Conservation (phyloP, 257 asterid genomes). For the Knoxia roxburghii region DNA sequence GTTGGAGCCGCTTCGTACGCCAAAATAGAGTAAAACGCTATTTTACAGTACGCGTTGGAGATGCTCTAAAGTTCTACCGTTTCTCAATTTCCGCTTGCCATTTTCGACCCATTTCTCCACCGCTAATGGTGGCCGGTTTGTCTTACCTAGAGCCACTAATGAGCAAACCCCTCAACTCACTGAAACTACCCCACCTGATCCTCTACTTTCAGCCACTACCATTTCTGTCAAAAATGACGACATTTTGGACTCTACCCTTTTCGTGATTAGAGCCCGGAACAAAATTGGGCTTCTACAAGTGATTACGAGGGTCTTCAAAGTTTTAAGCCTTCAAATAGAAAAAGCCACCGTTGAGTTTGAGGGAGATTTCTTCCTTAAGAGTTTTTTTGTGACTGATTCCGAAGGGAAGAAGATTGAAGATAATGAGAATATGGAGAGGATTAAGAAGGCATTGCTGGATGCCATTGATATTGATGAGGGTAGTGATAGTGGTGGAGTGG, state of each 20-base stretch:
- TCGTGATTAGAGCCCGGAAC: constrained; percentile 31
- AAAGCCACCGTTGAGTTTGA: constrained; percentile 39
- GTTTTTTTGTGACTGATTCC: constrained; percentile 29
- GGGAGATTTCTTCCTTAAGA: constrained; percentile 32
- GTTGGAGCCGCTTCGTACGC: too few species aligned
- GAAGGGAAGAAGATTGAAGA: constrained; percentile 35
- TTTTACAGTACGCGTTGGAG: too few species aligned
- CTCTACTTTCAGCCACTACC: constrained; percentile 10
- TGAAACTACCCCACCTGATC: constrained; percentile 1
- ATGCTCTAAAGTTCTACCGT: constrained; percentile 7
- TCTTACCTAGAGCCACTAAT: constrained; percentile 19
- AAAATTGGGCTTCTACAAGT: constrained; percentile 40
- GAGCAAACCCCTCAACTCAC: constrained; percentile 7
- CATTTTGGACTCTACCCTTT: constrained; percentile 32
- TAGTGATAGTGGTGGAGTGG: constrained; percentile 5
- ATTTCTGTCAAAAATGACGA: constrained; percentile 27
- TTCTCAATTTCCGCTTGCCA: constrained; percentile 12
- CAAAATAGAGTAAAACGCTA: too few species aligned
- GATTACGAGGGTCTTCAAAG: constrained; percentile 38
- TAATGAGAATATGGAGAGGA: constrained; percentile 28
- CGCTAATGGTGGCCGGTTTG: constrained; percentile 17
- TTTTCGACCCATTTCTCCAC: constrained; percentile 17
- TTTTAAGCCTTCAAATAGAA: constrained; percentile 33
- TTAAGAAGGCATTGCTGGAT: constrained; percentile 33
- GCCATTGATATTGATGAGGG: constrained; percentile 29